Evolutionary conservation across 2,329 filamentous ascomycete genomes (phyloP).

Genomic region (Erysiphe pisi): DNA sequence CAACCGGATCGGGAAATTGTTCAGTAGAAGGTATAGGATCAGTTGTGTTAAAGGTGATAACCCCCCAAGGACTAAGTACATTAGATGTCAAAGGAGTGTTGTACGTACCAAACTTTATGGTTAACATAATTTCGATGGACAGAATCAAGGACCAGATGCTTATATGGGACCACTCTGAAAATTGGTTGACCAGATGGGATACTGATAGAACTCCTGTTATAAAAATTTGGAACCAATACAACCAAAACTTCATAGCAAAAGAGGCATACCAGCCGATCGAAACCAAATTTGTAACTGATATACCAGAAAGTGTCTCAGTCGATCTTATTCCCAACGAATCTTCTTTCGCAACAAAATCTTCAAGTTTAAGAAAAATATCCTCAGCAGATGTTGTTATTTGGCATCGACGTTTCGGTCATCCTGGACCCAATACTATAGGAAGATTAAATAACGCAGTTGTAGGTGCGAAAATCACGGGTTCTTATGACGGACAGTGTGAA

Average conservation of each 20-base stretch:
- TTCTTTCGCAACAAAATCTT: neutral
- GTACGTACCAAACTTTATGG: conserved; percentile 18
- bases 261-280: neutral
- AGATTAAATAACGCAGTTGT: neutral
- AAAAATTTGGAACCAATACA: conserved; percentile 16
- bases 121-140: conserved; percentile 12
- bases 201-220: neutral
- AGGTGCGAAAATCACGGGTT: neutral
- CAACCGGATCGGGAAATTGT: neutral
- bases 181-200: conserved; percentile 17
- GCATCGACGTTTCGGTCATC: neutral
- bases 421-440: neutral
- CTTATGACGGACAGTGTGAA: conserved; percentile 14
- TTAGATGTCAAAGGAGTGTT: neutral
- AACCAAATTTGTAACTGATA: neutral
- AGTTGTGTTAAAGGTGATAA: neutral
- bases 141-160: neutral
- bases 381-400: conserved; percentile 3
- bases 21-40: neutral
- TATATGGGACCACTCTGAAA: conserved; percentile 6
- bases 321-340: neutral
- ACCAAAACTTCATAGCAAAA: conserved; percentile 20
- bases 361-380: neutral
- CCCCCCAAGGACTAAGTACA: neutral
- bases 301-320: conserved; percentile 10